Percentiles rank a stretch among this genome's conserved stretches.
Evolutionary conservation across 192 early-diverging fungal genomes (phyloP).

Genomic region (Phycomyces blakesleeanus): DNA sequence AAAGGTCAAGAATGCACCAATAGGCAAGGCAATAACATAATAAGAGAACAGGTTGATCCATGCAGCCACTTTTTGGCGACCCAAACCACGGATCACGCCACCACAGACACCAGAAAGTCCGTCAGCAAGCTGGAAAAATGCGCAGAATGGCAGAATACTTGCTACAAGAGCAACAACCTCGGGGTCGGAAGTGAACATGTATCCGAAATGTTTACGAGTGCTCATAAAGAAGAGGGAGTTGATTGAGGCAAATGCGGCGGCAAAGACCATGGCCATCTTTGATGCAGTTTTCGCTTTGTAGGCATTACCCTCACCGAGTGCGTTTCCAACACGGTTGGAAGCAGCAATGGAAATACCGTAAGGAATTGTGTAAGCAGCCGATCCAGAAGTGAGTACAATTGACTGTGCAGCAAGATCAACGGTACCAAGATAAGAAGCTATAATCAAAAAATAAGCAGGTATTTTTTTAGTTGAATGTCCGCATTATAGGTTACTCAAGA

Average conservation of each 20-base stretch:
- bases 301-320: slow-evolving; percentile 57
- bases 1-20: slow-evolving; percentile 57
- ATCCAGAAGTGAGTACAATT: slow-evolving; percentile 69
- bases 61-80: slow-evolving; percentile 65
- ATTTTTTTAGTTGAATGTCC: not conserved
- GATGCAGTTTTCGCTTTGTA: slow-evolving; percentile 49
- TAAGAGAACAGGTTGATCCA: slow-evolving; percentile 56
- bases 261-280: slow-evolving; percentile 45
- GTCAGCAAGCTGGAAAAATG: slow-evolving; percentile 74
- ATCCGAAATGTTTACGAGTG: slow-evolving; percentile 56
- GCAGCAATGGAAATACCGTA: slow-evolving; percentile 78
- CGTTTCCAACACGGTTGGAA: slow-evolving; percentile 77
- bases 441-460: slow-evolving; percentile 5
- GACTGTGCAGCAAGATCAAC: slow-evolving; percentile 79
- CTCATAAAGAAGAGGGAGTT: slow-evolving; percentile 50
- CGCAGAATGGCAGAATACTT: slow-evolving; percentile 72
- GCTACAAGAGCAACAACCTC: slow-evolving; percentile 70
- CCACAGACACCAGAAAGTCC: slow-evolving; percentile 57
- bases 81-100: slow-evolving; percentile 75
- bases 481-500: no score
- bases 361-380: slow-evolving; percentile 70
- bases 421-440: slow-evolving; percentile 70
- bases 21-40: slow-evolving; percentile 68
- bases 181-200: slow-evolving; percentile 63
- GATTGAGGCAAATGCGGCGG: slow-evolving; percentile 47